Evolutionary conservation across 2,329 filamentous ascomycete species (phyloP).

Genomic region (Fusarium redolens): DNA sequence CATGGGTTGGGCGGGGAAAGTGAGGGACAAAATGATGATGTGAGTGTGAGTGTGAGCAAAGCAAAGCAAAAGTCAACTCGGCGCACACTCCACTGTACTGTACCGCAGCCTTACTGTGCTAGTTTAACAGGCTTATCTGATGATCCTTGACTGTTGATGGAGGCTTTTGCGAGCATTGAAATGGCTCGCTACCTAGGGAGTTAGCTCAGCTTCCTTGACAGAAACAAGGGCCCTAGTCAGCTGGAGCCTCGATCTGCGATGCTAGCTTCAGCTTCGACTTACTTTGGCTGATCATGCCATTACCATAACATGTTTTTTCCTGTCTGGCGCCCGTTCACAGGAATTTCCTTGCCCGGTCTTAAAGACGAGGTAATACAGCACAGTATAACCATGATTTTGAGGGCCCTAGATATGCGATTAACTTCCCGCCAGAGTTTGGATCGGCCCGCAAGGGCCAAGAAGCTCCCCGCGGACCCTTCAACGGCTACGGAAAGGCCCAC

Average conservation of each 20-base stretch:
- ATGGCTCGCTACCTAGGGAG: constrained; percentile 8
- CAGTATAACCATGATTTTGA: constrained; percentile 2
- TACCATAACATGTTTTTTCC: not conserved
- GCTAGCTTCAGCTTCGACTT: constrained; percentile 32
- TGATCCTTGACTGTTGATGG: constrained; percentile 27
- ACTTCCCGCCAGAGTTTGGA: constrained; percentile 36
- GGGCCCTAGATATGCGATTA: constrained; percentile 26
- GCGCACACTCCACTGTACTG: constrained; percentile 28
- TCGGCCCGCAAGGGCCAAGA: constrained; percentile 31
- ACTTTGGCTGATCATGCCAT: constrained; percentile 21
- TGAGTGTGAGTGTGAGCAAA: constrained; percentile 6
- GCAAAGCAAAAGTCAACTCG: constrained; percentile 9
- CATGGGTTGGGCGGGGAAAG: constrained; percentile 25
- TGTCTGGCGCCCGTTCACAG: not conserved
- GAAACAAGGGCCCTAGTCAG: constrained; percentile 40
- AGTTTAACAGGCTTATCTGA: constrained; percentile 38
- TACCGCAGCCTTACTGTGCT: constrained; percentile 15
- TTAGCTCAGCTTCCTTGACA: constrained; percentile 23
- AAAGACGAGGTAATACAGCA: constrained; percentile 8
- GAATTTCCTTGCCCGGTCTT: constrained; percentile 2
- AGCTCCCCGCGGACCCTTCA: constrained; percentile 30
- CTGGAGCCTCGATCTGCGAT: constrained; percentile 35
- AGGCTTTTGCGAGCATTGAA: constrained; percentile 32
- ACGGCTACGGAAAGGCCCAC: constrained; percentile 26
- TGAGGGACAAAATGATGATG: constrained; percentile 31